phyloP scores from a whole-genome alignment of 192 early-diverging fungal species.

The Pilobolus umbonatus region DNA sequence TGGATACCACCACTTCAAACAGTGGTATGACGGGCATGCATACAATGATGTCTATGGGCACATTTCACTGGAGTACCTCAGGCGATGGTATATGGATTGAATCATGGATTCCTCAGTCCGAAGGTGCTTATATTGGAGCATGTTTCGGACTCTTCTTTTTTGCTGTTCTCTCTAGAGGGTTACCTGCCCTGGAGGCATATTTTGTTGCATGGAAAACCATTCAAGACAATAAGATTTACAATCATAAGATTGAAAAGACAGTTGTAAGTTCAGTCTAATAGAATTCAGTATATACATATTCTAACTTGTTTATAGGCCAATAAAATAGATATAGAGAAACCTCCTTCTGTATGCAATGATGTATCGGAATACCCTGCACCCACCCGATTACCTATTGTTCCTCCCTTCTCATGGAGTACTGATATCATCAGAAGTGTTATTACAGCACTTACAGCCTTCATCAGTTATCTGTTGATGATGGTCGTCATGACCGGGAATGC shows the following conservation, averaged over 20 bases:
- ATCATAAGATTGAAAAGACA: no score
- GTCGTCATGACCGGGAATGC: slow-evolving; percentile 51
- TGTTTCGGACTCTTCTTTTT: slow-evolving; percentile 44
- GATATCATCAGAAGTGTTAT: slow-evolving; percentile 42
- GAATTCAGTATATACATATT: background rate
- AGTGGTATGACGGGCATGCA: background rate
- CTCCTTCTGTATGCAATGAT: background rate
- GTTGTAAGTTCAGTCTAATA: no score
- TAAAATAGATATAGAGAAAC: slow-evolving; percentile 6
- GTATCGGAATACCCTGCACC: slow-evolving; percentile 8
- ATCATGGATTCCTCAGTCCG: slow-evolving; percentile 36
- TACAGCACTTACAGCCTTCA: slow-evolving; percentile 27
- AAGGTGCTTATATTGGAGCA: slow-evolving; percentile 43
- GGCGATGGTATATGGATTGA: slow-evolving; percentile 42
- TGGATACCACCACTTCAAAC: background rate
- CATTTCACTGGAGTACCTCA: slow-evolving; percentile 33
- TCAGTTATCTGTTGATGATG: slow-evolving; percentile 50
- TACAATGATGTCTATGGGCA: slow-evolving; percentile 24
- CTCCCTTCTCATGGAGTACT: slow-evolving; percentile 40
- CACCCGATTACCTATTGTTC: slow-evolving; percentile 30
- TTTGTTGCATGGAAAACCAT: slow-evolving; percentile 36
- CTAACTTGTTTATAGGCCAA: background rate
- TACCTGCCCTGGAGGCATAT: slow-evolving; percentile 39
- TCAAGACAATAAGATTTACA: slow-evolving; percentile 20
- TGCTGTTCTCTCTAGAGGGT: slow-evolving; percentile 36